Evolutionary conservation across 1,139 yeast genomes (phyloP), one percentile per base, ranked within the genome.

Genomic region (Hyphopichia fennica): DNA sequence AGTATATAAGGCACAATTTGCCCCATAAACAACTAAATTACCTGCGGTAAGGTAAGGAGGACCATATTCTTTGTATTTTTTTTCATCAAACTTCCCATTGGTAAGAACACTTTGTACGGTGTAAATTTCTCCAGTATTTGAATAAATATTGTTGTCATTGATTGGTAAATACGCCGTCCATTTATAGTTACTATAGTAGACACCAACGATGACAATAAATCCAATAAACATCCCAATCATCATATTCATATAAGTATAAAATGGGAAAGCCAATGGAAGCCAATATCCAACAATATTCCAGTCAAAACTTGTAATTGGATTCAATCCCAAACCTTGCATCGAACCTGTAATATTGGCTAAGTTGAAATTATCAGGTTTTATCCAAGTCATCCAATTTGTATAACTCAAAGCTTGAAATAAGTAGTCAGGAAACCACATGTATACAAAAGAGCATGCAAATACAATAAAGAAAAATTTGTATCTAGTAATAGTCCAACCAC

Each of bases 321-420:
- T 81, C 36, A 81, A 48, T 2, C 86, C 87, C 15, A 81, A 56
- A 19, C 87, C 87, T 31, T 56, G 49, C 15, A 56, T 49, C 2
- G 74, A 58, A 5, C 89, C 90, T 3, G 84, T 79, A 27, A 84
- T 64, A n/a, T 67, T 66, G 6, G 83, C 84, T 41, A 84, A 62
- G 18, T 46, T 50, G 42, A 56, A 51, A 32, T 63, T 63, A 18
- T 53, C 44, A 22, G 72, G 72, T 7, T 48, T 47, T 36, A 68
- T 62, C 74, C 73, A 68, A 8, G 69, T 63, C 47, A 67, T 57
- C 72, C 73, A 68, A 45, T 65, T 66, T 46, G 67, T 66, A 3
- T 53, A 50, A 3, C 70, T 63, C 9, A 67, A 50, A 1, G 69
- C 69, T 17, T 50, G 48, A 50, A 67, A 64, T 18, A 68, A 46